Base-by-base conservation (phyloP, 2,329 filamentous ascomycete genomes). In the Simplicillium sp. region DNA sequence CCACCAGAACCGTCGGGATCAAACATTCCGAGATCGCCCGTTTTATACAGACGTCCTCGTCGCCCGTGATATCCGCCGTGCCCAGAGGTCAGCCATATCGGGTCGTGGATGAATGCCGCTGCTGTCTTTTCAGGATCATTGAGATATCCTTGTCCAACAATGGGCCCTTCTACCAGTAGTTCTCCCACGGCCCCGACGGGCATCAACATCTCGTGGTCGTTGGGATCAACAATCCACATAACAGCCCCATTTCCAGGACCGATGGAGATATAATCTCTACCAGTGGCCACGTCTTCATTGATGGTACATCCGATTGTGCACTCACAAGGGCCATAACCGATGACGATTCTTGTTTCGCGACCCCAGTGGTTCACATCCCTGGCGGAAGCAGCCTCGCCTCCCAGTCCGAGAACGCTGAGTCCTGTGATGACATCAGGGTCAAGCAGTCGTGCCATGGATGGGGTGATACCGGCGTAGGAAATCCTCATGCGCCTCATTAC, bases 121-220 rank as follows among this genome's bases (percentile, higher is more conserved):
- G 17, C 47, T 6, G 54, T 59, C 33, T 47, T 50, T 4, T 38
- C 36, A 2, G 43, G 36, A 3, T 54, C 46, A 4, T 43, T 37
- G 1, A 56, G 37, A 29, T 53, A 62, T 3, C 54, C 55, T 3
- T 42, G 39, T 0, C 46, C 47, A 3, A 60, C 37, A 2, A 51
- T 42, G 2, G 49, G 47, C 1, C 56, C 55, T 34, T 58, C 53
- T 3, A 59, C 25, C 0, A 57, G 37, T 1, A 59, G 41, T 25
- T 60, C 57, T 2, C 56, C 57, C 4, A 52, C 32, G 0, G 34
- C 31, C 1, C 54, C 51, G 15, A 52, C 37, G 0, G 57, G 47
- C 0, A 46, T 46, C 0, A 59, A 44, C 7, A 37, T 42, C 3
- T 54, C 17, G 7, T 48, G 44, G 14, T 55, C 41, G 1, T 48